Evolutionary conservation across 768 basidiomycete genomes (phyloP).

Genomic region (Rhodotorula sphaerocarpa): DNA sequence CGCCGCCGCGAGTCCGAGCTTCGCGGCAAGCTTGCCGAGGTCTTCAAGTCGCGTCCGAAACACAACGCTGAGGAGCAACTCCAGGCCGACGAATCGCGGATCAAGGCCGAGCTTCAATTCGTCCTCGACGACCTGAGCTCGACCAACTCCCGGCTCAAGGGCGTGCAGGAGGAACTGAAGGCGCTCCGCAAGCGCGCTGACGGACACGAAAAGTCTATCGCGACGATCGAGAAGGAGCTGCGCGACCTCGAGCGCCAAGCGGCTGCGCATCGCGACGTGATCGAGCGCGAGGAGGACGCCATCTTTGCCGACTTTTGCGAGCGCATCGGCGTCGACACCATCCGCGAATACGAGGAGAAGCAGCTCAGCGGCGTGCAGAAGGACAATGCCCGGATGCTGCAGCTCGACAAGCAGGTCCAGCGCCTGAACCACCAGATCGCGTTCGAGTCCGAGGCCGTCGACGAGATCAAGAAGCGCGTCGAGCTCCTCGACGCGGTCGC

Average conservation of each 20-base stretch:
- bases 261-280: constrained; percentile 50
- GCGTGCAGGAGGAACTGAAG: constrained; percentile 75
- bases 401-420: constrained; percentile 71
- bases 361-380: constrained; percentile 81
- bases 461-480: constrained; percentile 58
- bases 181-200: constrained; percentile 53
- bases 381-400: constrained; percentile 71
- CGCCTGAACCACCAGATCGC: constrained; percentile 75
- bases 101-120: constrained; percentile 68
- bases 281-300: constrained; percentile 71
- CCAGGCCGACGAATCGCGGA: constrained; percentile 62
- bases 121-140: constrained; percentile 74
- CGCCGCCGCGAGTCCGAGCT: constrained; percentile 62
- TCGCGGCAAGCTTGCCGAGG: constrained; percentile 65
- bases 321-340: constrained; percentile 66
- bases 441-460: constrained; percentile 72
- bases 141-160: constrained; percentile 63
- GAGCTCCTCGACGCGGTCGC: constrained; percentile 51
- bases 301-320: constrained; percentile 71
- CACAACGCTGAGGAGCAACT: constrained; percentile 69
- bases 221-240: constrained; percentile 46
- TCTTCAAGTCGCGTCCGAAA: constrained; percentile 75
- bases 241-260: constrained; percentile 54
- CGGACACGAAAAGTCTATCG: constrained; percentile 15
- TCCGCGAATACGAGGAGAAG: constrained; percentile 87